Evolutionary conservation across 2,329 filamentous ascomycete genomes (phyloP).

Genomic region (Onygena corvina): DNA sequence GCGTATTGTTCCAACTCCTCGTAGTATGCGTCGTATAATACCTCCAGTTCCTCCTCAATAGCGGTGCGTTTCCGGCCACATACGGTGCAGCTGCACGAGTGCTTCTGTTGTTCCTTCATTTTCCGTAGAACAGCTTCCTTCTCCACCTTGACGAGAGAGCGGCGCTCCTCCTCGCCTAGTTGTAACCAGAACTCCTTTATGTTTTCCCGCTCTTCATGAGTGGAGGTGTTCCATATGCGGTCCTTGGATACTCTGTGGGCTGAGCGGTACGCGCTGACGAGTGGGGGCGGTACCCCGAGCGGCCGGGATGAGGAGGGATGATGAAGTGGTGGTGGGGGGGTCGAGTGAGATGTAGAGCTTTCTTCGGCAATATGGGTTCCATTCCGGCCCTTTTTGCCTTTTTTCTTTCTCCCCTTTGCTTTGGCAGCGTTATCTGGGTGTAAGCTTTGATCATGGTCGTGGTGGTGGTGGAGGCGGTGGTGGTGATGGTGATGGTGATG

Average conservation of each 20-base stretch:
- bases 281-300: slow-evolving; percentile 33
- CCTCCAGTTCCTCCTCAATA: slow-evolving; percentile 95
- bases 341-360: slow-evolving; percentile 30
- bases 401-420: slow-evolving; percentile 34
- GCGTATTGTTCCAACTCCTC: slow-evolving; percentile 96
- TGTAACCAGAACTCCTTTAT: slow-evolving; percentile 99
- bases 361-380: slow-evolving; percentile 28
- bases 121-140: slow-evolving; percentile 96
- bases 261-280: slow-evolving; percentile 32
- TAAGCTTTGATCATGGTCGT: slow-evolving; percentile 18
- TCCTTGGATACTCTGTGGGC: slow-evolving; percentile 50
- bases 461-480: slow-evolving; percentile 16
- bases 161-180: slow-evolving; percentile 83
- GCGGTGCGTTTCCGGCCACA: slow-evolving; percentile 92
- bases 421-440: slow-evolving; percentile 14
- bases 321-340: slow-evolving; percentile 27
- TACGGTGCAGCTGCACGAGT: slow-evolving; percentile 95
- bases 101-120: slow-evolving; percentile 99
- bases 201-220: slow-evolving; percentile 83
- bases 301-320: slow-evolving; percentile 30
- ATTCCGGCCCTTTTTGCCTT: slow-evolving; percentile 28
- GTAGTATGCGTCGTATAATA: slow-evolving; percentile 96
- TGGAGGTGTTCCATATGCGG: slow-evolving; percentile 96
- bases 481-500: slow-evolving; percentile 18
- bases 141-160: slow-evolving; percentile 91